Evolutionary conservation across 2,329 filamentous ascomycete species (phyloP), one percentile per base, ranked within the genome.

Genomic region (Cordyceps cicadae): DNA sequence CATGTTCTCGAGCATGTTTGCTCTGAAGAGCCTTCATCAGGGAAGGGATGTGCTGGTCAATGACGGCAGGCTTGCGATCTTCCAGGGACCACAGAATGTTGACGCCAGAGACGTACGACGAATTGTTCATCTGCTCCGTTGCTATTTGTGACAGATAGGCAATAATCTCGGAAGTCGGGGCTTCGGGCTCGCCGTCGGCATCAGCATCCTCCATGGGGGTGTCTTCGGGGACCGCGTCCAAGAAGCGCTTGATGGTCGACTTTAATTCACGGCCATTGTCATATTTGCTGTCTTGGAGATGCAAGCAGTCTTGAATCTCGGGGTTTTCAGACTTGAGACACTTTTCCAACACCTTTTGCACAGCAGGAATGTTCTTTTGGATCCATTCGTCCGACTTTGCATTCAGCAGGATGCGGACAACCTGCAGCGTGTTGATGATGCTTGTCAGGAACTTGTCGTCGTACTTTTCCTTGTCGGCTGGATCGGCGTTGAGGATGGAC

Each of bases 51-150:
- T 99, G 94, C 62, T 90, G 83, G 71, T 99, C 94, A 63, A 99
- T 90, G 64, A 94, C 87, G 15, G 88, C 85, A 1, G 93, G 90
- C 68, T 90, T 92, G 62, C 90, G 87, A 67, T 90, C 85, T 5
- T 91, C 91, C 21, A 99, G 77, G 17, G 91, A 94, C 92, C 92
- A 97, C 17, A 99, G 77, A 26, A 96, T 88, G 70, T 96, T 97
- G 71, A 99, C 88, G 50, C 91, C 92, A 14, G 92, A 91, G 19
- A 92, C 84, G 69, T 95, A 91, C 66, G 92, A 91, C 61, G 82
- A 83, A 57, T 87, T 87, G 6, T 89, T 89, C 66, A 99, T 85
- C 11, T 89, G 88, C 73, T 97, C 94, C 0, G 90, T 93, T 1
- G 92, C 92, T 59, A 93, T 85, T n/a, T 86, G 83, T 19, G 90